A percentile compares a stretch with the other conserved stretches of the same genome.
These are phyloP conservation scores for Akanthomyces dipterigenus DNA, from an alignment of 2,329 filamentous ascomycete species.

Conservation along the genomic window DNA sequence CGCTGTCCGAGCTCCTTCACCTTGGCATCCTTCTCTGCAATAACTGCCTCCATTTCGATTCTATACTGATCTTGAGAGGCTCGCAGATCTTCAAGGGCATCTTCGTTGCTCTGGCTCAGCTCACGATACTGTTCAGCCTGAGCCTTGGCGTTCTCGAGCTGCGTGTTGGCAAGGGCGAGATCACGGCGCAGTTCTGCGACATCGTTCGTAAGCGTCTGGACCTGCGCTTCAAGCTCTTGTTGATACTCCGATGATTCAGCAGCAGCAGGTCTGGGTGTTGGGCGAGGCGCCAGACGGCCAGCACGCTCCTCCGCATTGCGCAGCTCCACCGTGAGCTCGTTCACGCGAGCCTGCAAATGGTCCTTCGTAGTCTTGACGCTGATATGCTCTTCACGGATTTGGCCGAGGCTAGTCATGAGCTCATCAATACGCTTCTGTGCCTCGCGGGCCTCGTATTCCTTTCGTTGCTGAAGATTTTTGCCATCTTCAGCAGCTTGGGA, in stretches of 20 bases:
- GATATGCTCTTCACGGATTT: slow-evolving; percentile 79
- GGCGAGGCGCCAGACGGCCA: slow-evolving; percentile 72
- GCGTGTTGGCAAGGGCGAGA: slow-evolving; percentile 70
- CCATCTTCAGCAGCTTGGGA: slow-evolving; percentile 75
- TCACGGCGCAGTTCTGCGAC: slow-evolving; percentile 82
- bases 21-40: slow-evolving; percentile 70
- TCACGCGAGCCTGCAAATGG: slow-evolving; percentile 79
- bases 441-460: slow-evolving; percentile 86
- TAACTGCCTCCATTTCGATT: slow-evolving; percentile 71
- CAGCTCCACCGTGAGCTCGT: slow-evolving; percentile 82
- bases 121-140: slow-evolving; percentile 84
- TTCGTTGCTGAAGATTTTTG: slow-evolving; percentile 74
- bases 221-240: slow-evolving; percentile 50
- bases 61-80: slow-evolving; percentile 79
- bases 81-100: slow-evolving; percentile 72
- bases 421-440: slow-evolving; percentile 90
- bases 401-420: slow-evolving; percentile 69
- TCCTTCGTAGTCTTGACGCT: slow-evolving; percentile 82
- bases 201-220: slow-evolving; percentile 76
- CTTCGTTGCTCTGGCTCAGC: slow-evolving; percentile 81
- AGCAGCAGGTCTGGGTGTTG: slow-evolving; percentile 53
- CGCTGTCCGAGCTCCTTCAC: slow-evolving; percentile 78
- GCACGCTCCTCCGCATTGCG: slow-evolving; percentile 84
- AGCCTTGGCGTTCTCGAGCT: slow-evolving; percentile 73
- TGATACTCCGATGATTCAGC: slow-evolving; percentile 39